These are phyloP conservation scores for Prunus mume DNA, from an alignment of 306 rosid species.

Conservation along the genomic window DNA sequence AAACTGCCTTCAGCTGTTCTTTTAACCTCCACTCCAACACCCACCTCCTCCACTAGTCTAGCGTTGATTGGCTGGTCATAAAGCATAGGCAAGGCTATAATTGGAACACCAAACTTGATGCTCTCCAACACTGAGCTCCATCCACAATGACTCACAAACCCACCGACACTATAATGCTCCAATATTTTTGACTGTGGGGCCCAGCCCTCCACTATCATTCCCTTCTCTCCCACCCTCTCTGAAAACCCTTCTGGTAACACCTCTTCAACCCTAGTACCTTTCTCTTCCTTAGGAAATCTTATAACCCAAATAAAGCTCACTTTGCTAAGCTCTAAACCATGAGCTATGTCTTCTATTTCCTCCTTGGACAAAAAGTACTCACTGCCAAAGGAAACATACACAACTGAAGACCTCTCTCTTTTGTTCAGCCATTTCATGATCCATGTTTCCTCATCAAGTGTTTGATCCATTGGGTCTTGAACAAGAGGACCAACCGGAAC, in stretches of 20 bases:
- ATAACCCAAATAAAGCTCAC: background rate
- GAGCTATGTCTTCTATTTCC: background rate
- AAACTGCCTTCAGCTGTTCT: background rate
- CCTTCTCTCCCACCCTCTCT: background rate
- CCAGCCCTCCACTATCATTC: background rate
- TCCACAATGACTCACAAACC: background rate
- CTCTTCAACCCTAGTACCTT: background rate
- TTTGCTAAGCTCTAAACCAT: background rate
- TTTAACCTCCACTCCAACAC: background rate
- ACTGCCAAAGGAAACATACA: background rate
- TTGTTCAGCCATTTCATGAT: background rate
- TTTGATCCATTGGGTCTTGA: conserved; percentile 2
- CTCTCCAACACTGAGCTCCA: background rate
- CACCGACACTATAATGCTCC: background rate
- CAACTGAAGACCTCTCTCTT: background rate
- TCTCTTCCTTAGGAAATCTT: background rate
- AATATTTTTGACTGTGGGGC: background rate
- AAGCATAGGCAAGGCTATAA: background rate
- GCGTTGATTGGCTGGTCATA: background rate
- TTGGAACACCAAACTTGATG: background rate
- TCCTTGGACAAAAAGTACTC: background rate
- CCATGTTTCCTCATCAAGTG: background rate
- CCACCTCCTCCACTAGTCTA: background rate
- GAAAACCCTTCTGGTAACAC: background rate
- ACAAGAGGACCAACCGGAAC: conserved; percentile 29